These are phyloP conservation scores for Geranium rotundifolium DNA, from an alignment of 345 rosid species.

Conservation along the genomic window DNA sequence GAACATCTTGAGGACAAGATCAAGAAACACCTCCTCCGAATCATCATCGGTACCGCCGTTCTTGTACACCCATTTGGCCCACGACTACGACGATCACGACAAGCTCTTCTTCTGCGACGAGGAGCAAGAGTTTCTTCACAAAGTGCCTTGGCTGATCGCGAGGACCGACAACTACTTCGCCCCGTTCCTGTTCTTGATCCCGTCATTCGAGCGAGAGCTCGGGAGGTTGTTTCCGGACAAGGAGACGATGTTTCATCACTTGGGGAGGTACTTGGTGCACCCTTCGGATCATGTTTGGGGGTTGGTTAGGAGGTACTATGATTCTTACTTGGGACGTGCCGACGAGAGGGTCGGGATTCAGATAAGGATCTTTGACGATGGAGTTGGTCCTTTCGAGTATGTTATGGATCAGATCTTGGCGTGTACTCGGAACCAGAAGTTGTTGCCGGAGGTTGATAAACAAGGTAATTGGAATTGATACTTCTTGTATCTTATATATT, in stretches of 20 bases:
- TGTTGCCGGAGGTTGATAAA: slow-evolving; percentile 36
- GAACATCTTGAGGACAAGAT: slow-evolving; percentile 18
- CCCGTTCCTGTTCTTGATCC: slow-evolving; percentile 54
- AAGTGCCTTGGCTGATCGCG: slow-evolving; percentile 56
- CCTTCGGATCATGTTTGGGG: slow-evolving; percentile 69
- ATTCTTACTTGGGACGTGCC: slow-evolving; percentile 41
- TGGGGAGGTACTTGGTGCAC: slow-evolving; percentile 60
- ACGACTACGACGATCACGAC: slow-evolving; percentile 50
- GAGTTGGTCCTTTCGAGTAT: slow-evolving; percentile 36
- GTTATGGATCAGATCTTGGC: slow-evolving; percentile 54
- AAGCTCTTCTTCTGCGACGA: slow-evolving; percentile 63
- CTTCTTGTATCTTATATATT: too few relatives aligned
- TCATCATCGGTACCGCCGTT: slow-evolving; percentile 12
- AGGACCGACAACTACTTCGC: slow-evolving; percentile 56
- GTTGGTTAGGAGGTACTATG: slow-evolving; percentile 39
- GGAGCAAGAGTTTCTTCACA: slow-evolving; percentile 32
- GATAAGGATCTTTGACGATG: slow-evolving; percentile 43
- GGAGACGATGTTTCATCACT: slow-evolving; percentile 51
- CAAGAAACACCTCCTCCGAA: slow-evolving; percentile 7
- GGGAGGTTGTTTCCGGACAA: slow-evolving; percentile 40
- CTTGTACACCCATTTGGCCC: slow-evolving; percentile 45
- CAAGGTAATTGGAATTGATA: neutral
- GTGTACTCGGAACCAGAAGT: slow-evolving; percentile 39
- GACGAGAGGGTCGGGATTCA: slow-evolving; percentile 59
- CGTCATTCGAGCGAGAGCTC: slow-evolving; percentile 42